Base-by-base conservation (phyloP, 2,329 filamentous ascomycete genomes). In the Stagonosporopsis cucurbitacearum region DNA sequence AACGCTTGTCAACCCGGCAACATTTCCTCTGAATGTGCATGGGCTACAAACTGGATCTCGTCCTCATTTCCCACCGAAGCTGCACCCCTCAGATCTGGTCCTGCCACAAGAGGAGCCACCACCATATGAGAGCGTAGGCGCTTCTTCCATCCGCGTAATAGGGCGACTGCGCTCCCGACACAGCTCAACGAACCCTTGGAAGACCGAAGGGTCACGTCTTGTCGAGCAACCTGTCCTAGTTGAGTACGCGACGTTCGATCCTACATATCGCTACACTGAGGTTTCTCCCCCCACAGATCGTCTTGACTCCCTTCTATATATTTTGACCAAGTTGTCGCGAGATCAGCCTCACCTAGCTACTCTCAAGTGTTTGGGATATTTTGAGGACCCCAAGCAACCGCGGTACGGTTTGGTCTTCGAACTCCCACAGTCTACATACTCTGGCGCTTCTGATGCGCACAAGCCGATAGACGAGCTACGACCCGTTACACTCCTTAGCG, bases 401-500 rank as follows among this genome's bases (percentile, higher is more conserved):
- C 83, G 90, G 9, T 84, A 92, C 50, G 90, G 90, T 5, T 79
- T 94, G 11, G 83, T 94, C 11, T 94, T 91, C 66, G 87, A 89
- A 45, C 84, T 93, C 26, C 90, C 90, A 1, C 81, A 84, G 1
- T 75, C 73, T 8, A 72, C 79, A 12, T 77, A 78, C 58, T 75
- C 75, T 9, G 73, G 74, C 59, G 49, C 72, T 48, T 80, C 82
- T 8, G 88, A 90, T 74, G 82, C 84, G 59, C 79, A 85, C 9
- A 69, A 74, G 43, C 50, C 65, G 26, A 17, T 65, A 22, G 71
- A 71, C 19, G 68, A 75, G n/a, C 60, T 78, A 22, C 70, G 71
- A 45, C 78, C 79, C 25, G 71, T 77, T 15, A 81, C 78, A 33
- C 70, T 82, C 5, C 71, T 81, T n/a, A 79, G 75, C 56, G 69